Base-by-base conservation (phyloP, 257 asterid species). In the Nicotiana noctiflora region DNA sequence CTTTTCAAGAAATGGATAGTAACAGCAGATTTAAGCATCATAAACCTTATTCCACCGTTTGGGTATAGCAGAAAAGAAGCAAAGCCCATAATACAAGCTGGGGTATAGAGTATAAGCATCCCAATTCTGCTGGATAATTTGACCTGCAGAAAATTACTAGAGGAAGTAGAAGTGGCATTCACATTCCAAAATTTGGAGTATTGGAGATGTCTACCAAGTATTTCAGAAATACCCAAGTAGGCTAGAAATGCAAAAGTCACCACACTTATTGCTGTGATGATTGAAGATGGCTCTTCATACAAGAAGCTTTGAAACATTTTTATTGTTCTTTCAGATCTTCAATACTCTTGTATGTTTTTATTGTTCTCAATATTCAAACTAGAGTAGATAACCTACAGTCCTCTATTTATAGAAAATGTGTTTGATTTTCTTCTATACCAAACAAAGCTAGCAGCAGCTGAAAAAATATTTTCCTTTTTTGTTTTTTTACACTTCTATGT, bases 1-100 rank as follows among this genome's bases (percentile, higher is more conserved):
- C 98, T 88, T 79, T 93, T 93, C 84, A 83, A 86, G 75, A 90
- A 93, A 83, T 93, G 98, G 51, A 89, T 2, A 21, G 96, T 86
- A 77, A 91, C 53, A 3, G 92, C 93, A 8, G 84, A 83, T 82
- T 88, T 88, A 84, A 91, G 83, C 86, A 92, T n/a, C 27, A 86
- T 55, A 87, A 89, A 89, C 90, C 97, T 91, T n/a, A 85, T 67
- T 31, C 87, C 93, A 37, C 86, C 90, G 75, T 77, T 80, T 0
- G 92, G 90, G 84, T 84, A 87, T 46, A 89, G 49, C 60, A 82
- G 12, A 64, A 90, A 88, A 14, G 97, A 90, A 62, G 84, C 83
- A 80, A 86, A 18, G 3, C 90, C 89, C 6, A 81, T 86, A 2
- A 89, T 7, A 53, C 88, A 86, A 0, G 94, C 91, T 0, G 97